Percentiles rank a stretch among this genome's conserved stretches.
phyloP scores from a whole-genome alignment of 1,284 basidiomycete species.

The Malassezia japonica region DNA sequence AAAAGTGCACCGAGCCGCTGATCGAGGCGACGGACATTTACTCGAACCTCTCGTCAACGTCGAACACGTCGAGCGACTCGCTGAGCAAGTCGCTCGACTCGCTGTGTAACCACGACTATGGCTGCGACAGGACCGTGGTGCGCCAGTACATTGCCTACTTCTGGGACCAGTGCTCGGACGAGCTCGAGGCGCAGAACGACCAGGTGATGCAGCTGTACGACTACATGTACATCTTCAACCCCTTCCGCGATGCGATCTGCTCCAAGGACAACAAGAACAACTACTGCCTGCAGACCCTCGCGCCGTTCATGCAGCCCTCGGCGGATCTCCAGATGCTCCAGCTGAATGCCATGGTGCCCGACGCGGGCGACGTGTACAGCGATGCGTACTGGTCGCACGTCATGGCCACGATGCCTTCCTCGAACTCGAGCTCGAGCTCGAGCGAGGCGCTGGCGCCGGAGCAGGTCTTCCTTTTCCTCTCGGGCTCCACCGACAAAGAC shows the following conservation, averaged over 20 bases:
- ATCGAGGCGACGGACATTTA: constrained; percentile 9
- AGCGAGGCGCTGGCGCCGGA: not conserved
- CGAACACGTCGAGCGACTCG: not conserved
- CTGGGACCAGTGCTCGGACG: constrained; percentile 14
- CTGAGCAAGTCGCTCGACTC: not conserved
- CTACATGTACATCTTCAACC: constrained; percentile 17
- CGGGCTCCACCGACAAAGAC: constrained; percentile 9
- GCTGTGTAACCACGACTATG: constrained; percentile 1
- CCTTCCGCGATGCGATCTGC: constrained; percentile 17
- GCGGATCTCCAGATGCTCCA: not conserved
- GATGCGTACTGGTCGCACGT: constrained; percentile 10
- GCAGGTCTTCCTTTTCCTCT: constrained; percentile 28
- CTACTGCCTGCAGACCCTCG: constrained; percentile 8
- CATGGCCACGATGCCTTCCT: not conserved
- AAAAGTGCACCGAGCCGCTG: constrained; percentile 14
- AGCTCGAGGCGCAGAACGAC: constrained; percentile 7
- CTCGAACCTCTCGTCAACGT: not conserved
- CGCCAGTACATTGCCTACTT: constrained; percentile 13
- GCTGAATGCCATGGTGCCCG: not conserved
- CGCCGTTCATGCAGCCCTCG: not conserved
- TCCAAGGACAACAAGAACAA: not conserved
- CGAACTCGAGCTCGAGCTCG: not conserved
- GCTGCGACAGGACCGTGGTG: constrained; percentile 13
- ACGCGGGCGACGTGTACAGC: constrained; percentile 1
- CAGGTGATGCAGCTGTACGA: constrained; percentile 12